phyloP scores from a whole-genome alignment of 2,329 filamentous ascomycete species.

The Aspergillus novoparasiticus region DNA sequence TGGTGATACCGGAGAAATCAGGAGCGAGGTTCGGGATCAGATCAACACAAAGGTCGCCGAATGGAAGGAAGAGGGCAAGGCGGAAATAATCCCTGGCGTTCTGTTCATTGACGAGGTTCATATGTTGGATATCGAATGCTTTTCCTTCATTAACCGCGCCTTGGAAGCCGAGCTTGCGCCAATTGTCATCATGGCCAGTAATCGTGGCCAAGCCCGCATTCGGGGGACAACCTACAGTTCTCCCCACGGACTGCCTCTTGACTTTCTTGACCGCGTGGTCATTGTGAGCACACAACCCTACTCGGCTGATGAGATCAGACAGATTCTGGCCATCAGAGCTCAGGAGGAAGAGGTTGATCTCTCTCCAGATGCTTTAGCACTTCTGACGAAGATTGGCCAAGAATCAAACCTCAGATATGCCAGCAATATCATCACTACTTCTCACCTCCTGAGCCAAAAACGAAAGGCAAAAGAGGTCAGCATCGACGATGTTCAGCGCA shows the following conservation, averaged over 20 bases:
- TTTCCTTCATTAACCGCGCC: slow-evolving; percentile 96
- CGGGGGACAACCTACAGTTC: slow-evolving; percentile 91
- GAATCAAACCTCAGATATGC: slow-evolving; percentile 92
- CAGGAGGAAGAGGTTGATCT: slow-evolving; percentile 96
- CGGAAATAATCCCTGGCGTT: slow-evolving; percentile 94
- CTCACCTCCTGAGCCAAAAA: slow-evolving; percentile 84
- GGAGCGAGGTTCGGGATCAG: slow-evolving; percentile 95
- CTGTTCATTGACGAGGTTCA: slow-evolving; percentile 99
- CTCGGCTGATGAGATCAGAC: slow-evolving; percentile 77
- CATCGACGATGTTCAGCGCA: slow-evolving; percentile 87
- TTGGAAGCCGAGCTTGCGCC: slow-evolving; percentile 93
- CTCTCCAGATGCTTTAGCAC: slow-evolving; percentile 82
- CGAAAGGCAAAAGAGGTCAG: slow-evolving; percentile 80
- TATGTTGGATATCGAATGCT: slow-evolving; percentile 99
- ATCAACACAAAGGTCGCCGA: slow-evolving; percentile 99
- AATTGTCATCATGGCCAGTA: slow-evolving; percentile 99
- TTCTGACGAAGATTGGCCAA: slow-evolving; percentile 93
- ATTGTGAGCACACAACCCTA: slow-evolving; percentile 95
- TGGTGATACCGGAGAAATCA: slow-evolving; percentile 95
- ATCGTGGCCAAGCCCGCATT: slow-evolving; percentile 87
- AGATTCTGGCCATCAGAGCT: slow-evolving; percentile 89
- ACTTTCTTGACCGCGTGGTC: slow-evolving; percentile 93
- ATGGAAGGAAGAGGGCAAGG: slow-evolving; percentile 99
- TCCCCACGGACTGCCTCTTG: slow-evolving; percentile 89
- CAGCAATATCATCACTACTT: slow-evolving; percentile 97